Evolutionary conservation across 2,329 filamentous ascomycete species (phyloP).

Genomic region (Claviceps citrina): DNA sequence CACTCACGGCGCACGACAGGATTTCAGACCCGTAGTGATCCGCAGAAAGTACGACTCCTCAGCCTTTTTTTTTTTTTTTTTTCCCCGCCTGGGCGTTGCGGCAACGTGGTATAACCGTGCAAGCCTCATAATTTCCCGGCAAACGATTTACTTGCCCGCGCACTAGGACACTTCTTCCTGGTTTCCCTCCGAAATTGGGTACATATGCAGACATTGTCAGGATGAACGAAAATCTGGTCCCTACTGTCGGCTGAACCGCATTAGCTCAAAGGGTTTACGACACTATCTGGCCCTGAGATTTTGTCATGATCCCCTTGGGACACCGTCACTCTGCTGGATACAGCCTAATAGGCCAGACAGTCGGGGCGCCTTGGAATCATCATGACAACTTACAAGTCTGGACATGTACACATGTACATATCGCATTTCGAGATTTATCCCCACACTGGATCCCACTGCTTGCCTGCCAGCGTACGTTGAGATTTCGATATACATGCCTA

Average conservation of each 20-base stretch:
- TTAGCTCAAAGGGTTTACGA: no score
- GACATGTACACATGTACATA: not conserved
- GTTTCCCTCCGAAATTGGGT: not conserved
- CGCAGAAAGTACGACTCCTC: no score
- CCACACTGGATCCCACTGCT: not conserved
- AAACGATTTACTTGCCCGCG: no score
- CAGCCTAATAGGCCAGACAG: not conserved
- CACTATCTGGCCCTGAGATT: no score
- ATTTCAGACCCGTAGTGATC: no score
- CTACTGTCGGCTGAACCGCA: not conserved
- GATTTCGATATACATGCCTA: not conserved
- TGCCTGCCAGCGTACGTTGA: not conserved
- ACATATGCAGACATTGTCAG: not conserved
- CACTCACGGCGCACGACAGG: no score
- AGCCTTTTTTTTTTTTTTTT: no score
- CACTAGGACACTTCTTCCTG: not conserved
- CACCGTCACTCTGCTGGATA: not conserved
- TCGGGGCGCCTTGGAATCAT: not conserved
- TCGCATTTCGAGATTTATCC: not conserved
- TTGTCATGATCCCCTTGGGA: not conserved
- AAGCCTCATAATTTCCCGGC: no score
- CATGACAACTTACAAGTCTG: no score
- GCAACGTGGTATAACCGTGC: not conserved
- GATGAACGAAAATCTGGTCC: not conserved
- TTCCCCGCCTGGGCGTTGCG: not conserved